Evolutionary conservation across 2,329 filamentous ascomycete genomes (phyloP).

Genomic region (Helicocarpus griseus): DNA sequence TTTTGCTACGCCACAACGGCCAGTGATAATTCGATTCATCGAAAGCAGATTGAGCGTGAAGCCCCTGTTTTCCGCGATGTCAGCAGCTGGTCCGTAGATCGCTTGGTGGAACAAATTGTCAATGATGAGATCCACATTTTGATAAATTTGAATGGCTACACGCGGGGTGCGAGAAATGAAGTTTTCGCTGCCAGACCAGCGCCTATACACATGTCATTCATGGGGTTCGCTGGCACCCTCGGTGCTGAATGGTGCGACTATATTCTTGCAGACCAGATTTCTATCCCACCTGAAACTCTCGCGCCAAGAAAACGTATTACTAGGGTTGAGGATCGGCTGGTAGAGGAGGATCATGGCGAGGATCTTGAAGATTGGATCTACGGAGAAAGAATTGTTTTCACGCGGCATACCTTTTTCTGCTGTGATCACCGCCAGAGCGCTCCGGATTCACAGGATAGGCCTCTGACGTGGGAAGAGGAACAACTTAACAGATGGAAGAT

Average conservation of each 20-base stretch:
- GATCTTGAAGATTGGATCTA: constrained; percentile 81
- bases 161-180: constrained; percentile 90
- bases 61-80: constrained; percentile 86
- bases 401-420: constrained; percentile 92
- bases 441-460: constrained; percentile 56
- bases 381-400: constrained; percentile 92
- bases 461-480: constrained; percentile 73
- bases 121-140: constrained; percentile 85
- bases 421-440: constrained; percentile 93
- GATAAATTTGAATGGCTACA: constrained; percentile 97
- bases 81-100: constrained; percentile 75
- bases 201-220: constrained; percentile 98
- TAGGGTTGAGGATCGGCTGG: constrained; percentile 56
- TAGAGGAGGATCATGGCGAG: constrained; percentile 56
- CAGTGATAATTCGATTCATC: constrained; percentile 80
- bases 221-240: constrained; percentile 94
- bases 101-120: constrained; percentile 75
- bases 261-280: constrained; percentile 78
- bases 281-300: constrained; percentile 72
- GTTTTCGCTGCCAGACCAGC: constrained; percentile 91
- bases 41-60: constrained; percentile 85
- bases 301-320: constrained; percentile 69
- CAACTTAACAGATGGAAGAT: constrained; percentile 76
- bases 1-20: constrained; percentile 93
- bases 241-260: constrained; percentile 99